Conservation (phyloP, 2,329 filamentous ascomycete genomes). For the Botrytis squamosa region DNA sequence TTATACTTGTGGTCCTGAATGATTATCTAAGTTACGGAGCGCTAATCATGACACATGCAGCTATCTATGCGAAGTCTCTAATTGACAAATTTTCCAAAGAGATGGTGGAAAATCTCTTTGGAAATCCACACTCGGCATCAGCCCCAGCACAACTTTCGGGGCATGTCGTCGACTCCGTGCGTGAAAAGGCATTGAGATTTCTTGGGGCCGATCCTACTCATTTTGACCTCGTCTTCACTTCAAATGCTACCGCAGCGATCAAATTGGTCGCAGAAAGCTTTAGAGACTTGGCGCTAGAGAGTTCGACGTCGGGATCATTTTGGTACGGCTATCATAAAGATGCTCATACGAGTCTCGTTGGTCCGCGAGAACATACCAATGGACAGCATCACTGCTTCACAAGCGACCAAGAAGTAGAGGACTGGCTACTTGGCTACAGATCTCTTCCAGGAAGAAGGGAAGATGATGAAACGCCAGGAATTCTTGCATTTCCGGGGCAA, state of each 20-base stretch:
- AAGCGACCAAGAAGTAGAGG: slow-evolving; percentile 59
- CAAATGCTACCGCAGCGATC: slow-evolving; percentile 88
- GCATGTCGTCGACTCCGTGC: slow-evolving; percentile 69
- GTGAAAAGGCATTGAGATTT: slow-evolving; percentile 67
- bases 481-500: slow-evolving; percentile 84
- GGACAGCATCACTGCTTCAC: slow-evolving; percentile 61
- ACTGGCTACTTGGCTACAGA: slow-evolving; percentile 54
- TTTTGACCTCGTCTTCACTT: slow-evolving; percentile 86
- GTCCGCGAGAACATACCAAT: slow-evolving; percentile 69
- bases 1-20: neutral
- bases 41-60: slow-evolving; percentile 8
- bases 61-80: slow-evolving; percentile 73
- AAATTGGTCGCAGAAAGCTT: slow-evolving; percentile 81
- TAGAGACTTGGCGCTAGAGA: slow-evolving; percentile 62
- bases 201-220: slow-evolving; percentile 77
- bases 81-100: slow-evolving; percentile 79
- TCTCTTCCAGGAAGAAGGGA: slow-evolving; percentile 36
- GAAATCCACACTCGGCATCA: slow-evolving; percentile 88
- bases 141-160: slow-evolving; percentile 75
- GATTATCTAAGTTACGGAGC: neutral
- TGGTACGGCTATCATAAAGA: slow-evolving; percentile 81
- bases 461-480: slow-evolving; percentile 37
- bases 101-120: slow-evolving; percentile 74
- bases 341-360: slow-evolving; percentile 83
- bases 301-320: slow-evolving; percentile 61